Conservation (phyloP, 148 eudicot genomes). For the Heliosperma pusillum region DNA sequence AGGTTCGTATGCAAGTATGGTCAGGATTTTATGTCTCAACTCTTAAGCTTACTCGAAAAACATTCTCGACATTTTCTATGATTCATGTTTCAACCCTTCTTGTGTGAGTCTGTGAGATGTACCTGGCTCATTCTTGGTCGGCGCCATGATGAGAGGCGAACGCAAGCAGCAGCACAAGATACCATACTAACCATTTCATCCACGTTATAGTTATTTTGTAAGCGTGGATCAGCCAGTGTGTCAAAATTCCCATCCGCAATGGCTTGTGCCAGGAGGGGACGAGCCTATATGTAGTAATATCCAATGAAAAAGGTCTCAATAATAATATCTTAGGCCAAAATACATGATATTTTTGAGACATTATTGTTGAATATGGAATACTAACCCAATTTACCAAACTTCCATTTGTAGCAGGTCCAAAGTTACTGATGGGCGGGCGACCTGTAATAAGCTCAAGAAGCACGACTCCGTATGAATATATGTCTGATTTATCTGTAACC, state of each 20-base stretch:
- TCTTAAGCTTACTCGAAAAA: no score
- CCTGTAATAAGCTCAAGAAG: slow-evolving; percentile 55
- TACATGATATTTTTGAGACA: not conserved
- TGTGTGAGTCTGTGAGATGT: not conserved
- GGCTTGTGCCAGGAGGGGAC: slow-evolving; percentile 44
- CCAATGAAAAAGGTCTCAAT: not conserved
- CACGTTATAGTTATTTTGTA: slow-evolving; percentile 30
- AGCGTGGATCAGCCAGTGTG: slow-evolving; percentile 36
- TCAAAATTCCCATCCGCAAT: slow-evolving; percentile 35
- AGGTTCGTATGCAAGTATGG: no score
- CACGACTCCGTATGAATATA: slow-evolving; percentile 53
- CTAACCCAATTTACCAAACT: slow-evolving; percentile 49
- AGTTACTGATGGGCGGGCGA: slow-evolving; percentile 33
- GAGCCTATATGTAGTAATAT: slow-evolving; percentile 33
- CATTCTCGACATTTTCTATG: no score
- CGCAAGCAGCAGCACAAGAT: slow-evolving; percentile 58
- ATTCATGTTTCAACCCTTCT: no score
- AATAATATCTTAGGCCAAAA: not conserved
- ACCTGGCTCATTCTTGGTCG: slow-evolving; percentile 64
- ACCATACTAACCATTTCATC: slow-evolving; percentile 51
- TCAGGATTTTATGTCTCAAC: no score
- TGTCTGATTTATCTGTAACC: slow-evolving; percentile 46
- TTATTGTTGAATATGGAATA: not conserved
- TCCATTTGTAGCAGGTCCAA: slow-evolving; percentile 28
- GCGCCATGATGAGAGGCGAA: slow-evolving; percentile 46